Conservation (phyloP, 192 early-diverging fungal genomes). For the Coemansia asiatica region DNA sequence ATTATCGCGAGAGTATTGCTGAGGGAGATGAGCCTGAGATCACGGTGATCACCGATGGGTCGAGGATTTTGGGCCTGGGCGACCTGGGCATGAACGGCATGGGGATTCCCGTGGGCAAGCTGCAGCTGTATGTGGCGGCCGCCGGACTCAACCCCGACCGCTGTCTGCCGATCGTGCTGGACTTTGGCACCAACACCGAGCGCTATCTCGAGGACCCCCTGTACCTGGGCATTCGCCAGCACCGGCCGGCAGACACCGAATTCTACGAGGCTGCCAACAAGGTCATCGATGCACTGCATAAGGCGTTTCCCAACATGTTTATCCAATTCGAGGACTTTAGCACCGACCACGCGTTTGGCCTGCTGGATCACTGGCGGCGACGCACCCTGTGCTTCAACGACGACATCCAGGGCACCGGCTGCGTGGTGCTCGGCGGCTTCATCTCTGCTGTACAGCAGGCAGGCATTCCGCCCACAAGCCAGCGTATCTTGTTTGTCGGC, state of each 20-base stretch:
- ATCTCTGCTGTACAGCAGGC: constrained; percentile 79
- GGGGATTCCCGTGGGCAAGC: constrained; percentile 93
- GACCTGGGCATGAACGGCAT: constrained; percentile 93
- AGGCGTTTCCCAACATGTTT: constrained; percentile 75
- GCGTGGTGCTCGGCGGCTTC: constrained; percentile 89
- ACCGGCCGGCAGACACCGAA: constrained; percentile 60
- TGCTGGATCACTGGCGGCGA: constrained; percentile 76
- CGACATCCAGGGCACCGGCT: constrained; percentile 68
- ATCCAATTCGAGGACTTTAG: constrained; percentile 98
- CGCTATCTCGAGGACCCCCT: constrained; percentile 79
- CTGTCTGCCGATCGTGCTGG: constrained; percentile 86
- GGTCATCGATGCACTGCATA: constrained; percentile 69
- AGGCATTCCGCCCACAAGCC: constrained; percentile 66
- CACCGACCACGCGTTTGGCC: constrained; percentile 88
- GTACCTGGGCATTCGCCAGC: constrained; percentile 79
- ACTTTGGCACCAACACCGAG: constrained; percentile 87
- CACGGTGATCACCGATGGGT: constrained; percentile 91
- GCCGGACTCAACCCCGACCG: constrained; percentile 81
- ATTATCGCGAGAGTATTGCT: constrained; percentile 68
- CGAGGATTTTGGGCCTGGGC: constrained; percentile 88
- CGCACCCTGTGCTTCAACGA: constrained; percentile 91
- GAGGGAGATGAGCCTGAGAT: constrained; percentile 72
- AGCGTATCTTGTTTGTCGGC: constrained; percentile 90
- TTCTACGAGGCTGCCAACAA: constrained; percentile 79
- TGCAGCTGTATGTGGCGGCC: constrained; percentile 84